Evolutionary conservation across 768 basidiomycete genomes (phyloP).

Genomic region (Russula dissimulans): DNA sequence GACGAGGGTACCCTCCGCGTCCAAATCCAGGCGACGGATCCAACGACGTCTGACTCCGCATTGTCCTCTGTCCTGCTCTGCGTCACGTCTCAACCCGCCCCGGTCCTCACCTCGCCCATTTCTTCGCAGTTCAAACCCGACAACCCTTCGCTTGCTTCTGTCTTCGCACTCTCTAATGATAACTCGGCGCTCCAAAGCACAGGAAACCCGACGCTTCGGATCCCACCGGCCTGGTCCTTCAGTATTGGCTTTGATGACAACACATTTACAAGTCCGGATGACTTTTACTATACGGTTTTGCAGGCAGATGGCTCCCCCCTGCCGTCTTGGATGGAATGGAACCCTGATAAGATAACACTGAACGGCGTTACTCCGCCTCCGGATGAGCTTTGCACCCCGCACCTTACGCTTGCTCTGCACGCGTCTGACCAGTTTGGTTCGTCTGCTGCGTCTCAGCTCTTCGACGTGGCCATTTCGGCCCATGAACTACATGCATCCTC

Average conservation of each 20-base stretch:
- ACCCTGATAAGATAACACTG: constrained; percentile 59
- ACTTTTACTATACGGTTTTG: constrained; percentile 54
- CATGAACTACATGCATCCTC: constrained; percentile 53
- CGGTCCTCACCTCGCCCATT: constrained; percentile 45
- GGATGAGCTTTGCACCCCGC: constrained; percentile 31
- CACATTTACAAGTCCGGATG: constrained; percentile 44
- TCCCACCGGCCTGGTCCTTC: constrained; percentile 82
- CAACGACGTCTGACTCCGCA: constrained; percentile 34
- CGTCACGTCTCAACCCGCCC: constrained; percentile 45
- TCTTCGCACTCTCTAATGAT: constrained; percentile 51
- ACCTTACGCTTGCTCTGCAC: constrained; percentile 47
- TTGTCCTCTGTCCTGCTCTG: constrained; percentile 48
- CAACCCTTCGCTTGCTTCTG: constrained; percentile 66
- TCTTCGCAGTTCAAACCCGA: constrained; percentile 48
- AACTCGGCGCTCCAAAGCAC: constrained; percentile 44
- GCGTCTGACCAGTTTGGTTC: constrained; percentile 71
- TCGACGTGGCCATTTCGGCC: constrained; percentile 56
- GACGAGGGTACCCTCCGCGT: constrained; percentile 60
- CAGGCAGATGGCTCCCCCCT: constrained; percentile 59
- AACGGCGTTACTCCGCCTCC: constrained; percentile 64
- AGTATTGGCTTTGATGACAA: constrained; percentile 71
- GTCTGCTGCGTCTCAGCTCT: constrained; percentile 47
- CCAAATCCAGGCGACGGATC: constrained; percentile 53
- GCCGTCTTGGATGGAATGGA: constrained; percentile 70
- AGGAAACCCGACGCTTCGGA: constrained; percentile 48